Evolutionary conservation across 2,329 filamentous ascomycete genomes (phyloP).

Genomic region (Pseudopithomyces maydicus): DNA sequence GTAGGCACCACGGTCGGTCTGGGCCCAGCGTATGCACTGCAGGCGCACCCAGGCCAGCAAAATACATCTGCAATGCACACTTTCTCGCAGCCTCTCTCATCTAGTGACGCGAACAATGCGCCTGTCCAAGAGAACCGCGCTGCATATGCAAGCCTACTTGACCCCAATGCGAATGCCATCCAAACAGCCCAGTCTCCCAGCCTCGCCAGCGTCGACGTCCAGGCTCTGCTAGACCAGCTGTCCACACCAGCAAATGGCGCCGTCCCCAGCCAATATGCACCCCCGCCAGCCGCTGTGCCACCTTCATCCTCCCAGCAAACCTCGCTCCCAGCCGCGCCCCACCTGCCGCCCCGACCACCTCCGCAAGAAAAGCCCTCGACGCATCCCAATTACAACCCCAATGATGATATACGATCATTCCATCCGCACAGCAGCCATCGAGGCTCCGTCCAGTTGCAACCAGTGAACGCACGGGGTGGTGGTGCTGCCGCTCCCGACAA

Average conservation of each 20-base stretch:
- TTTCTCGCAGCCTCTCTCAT: slow-evolving; percentile 38
- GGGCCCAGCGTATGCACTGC: slow-evolving; percentile 32
- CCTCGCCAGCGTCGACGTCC: slow-evolving; percentile 49
- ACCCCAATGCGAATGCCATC: slow-evolving; percentile 38
- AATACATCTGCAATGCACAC: slow-evolving; percentile 47
- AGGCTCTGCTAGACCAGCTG: slow-evolving; percentile 53
- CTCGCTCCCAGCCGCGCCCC: slow-evolving; percentile 45
- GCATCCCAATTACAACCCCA: slow-evolving; percentile 54
- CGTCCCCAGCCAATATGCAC: slow-evolving; percentile 39
- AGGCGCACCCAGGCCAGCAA: slow-evolving; percentile 36
- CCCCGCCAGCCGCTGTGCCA: slow-evolving; percentile 35
- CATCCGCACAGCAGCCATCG: slow-evolving; percentile 52
- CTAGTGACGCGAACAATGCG: slow-evolving; percentile 41
- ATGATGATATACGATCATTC: slow-evolving; percentile 56
- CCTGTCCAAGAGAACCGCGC: slow-evolving; percentile 34
- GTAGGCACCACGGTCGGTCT: slow-evolving; percentile 22
- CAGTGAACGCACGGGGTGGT: slow-evolving; percentile 24
- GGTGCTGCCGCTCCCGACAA: not conserved
- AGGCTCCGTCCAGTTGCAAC: slow-evolving; percentile 37
- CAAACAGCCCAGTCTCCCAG: slow-evolving; percentile 38
- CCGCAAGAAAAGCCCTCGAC: slow-evolving; percentile 55
- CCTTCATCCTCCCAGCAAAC: slow-evolving; percentile 38
- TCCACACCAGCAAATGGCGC: slow-evolving; percentile 39
- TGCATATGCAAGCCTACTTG: slow-evolving; percentile 34
- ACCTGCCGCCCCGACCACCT: slow-evolving; percentile 54